These are phyloP conservation scores for Pseudovirgaria hyperparasitica DNA, from an alignment of 2,329 filamentous ascomycete genomes.

Conservation along the genomic window DNA sequence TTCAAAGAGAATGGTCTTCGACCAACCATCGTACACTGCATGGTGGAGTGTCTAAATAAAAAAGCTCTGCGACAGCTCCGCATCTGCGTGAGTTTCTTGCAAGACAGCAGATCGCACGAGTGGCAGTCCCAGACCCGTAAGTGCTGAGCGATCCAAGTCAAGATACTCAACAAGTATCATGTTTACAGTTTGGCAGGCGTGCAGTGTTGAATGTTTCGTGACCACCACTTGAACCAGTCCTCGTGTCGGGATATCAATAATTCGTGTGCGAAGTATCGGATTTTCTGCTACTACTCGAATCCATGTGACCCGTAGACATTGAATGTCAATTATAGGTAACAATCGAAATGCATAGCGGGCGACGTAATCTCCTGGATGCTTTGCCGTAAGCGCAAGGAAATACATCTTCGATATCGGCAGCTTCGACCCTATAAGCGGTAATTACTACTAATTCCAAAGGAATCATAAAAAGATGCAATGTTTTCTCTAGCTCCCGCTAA, in stretches of 20 bases:
- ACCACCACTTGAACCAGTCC: too few relatives aligned
- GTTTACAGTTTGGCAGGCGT: conserved; percentile 8
- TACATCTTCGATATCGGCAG: conserved; percentile 13
- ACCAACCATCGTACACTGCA: conserved; percentile 30
- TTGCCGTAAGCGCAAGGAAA: conserved; percentile 11
- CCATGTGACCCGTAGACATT: conserved; percentile 13
- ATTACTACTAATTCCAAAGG: too few relatives aligned
- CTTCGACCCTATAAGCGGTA: conserved; percentile 1
- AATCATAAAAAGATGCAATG: too few relatives aligned
- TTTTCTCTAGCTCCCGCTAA: too few relatives aligned
- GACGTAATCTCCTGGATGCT: conserved; percentile 6
- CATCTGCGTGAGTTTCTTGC: conserved; percentile 8
- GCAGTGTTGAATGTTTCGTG: too few relatives aligned
- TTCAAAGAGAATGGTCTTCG: conserved; percentile 7
- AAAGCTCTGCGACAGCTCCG: conserved; percentile 8
- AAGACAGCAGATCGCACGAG: too few relatives aligned
- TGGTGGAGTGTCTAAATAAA: conserved; percentile 34
- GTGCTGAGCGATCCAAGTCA: conserved; percentile 12
- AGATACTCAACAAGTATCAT: conserved; percentile 12
- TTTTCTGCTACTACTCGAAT: conserved; percentile 7
- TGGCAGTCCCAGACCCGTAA: conserved; percentile 8
- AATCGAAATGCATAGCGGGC: conserved; percentile 7
- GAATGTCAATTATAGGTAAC: conserved; percentile 10
- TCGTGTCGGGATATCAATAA: too few relatives aligned
- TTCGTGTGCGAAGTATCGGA: conserved; percentile 15